Percentiles rank a stretch among this genome's conserved stretches.
These are phyloP conservation scores for Ceratobasidium sp. DNA, from an alignment of 1,284 basidiomycete genomes.

Conservation along the genomic window DNA sequence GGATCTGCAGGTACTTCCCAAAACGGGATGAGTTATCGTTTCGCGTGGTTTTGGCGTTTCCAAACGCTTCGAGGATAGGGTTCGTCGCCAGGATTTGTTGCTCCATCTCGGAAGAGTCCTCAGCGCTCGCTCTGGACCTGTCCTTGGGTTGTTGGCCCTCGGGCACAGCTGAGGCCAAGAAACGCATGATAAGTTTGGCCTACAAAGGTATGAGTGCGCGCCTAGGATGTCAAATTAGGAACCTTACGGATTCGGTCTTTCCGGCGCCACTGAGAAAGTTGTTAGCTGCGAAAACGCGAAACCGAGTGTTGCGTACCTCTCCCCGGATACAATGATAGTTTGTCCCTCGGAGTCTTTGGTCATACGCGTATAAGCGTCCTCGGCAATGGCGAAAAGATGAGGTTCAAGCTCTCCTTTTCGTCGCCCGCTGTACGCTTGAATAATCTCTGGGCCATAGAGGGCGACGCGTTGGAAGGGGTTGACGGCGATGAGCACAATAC, in stretches of 20 bases:
- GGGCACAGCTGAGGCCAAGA: slow-evolving; percentile 93
- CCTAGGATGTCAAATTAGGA: slow-evolving; percentile 26
- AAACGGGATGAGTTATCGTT: slow-evolving; percentile 99
- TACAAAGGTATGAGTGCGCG: slow-evolving; percentile 56
- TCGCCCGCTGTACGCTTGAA: slow-evolving; percentile 73
- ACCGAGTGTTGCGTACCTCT: slow-evolving; percentile 73
- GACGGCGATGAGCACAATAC: slow-evolving; percentile 97
- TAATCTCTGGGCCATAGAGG: slow-evolving; percentile 95
- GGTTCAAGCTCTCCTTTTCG: slow-evolving; percentile 90
- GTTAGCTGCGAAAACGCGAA: slow-evolving; percentile 53
- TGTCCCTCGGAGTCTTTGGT: slow-evolving; percentile 94
- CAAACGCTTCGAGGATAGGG: slow-evolving; percentile 92
- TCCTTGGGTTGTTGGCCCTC: slow-evolving; percentile 67
- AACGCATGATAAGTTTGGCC: slow-evolving; percentile 99
- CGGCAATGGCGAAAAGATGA: slow-evolving; percentile 98
- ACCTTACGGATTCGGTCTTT: slow-evolving; percentile 94
- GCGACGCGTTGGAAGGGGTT: slow-evolving; percentile 97
- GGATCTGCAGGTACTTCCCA: slow-evolving; percentile 99
- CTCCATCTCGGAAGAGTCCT: slow-evolving; percentile 94
- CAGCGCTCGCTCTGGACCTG: slow-evolving; percentile 77
- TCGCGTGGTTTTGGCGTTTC: slow-evolving; percentile 98
- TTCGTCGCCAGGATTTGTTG: slow-evolving; percentile 56
- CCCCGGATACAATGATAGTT: slow-evolving; percentile 99
- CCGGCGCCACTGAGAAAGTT: slow-evolving; percentile 87
- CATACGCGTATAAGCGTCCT: slow-evolving; percentile 99